phyloP scores from a whole-genome alignment of 1,139 yeast genomes.

The Saccharomyces hybrid region DNA sequence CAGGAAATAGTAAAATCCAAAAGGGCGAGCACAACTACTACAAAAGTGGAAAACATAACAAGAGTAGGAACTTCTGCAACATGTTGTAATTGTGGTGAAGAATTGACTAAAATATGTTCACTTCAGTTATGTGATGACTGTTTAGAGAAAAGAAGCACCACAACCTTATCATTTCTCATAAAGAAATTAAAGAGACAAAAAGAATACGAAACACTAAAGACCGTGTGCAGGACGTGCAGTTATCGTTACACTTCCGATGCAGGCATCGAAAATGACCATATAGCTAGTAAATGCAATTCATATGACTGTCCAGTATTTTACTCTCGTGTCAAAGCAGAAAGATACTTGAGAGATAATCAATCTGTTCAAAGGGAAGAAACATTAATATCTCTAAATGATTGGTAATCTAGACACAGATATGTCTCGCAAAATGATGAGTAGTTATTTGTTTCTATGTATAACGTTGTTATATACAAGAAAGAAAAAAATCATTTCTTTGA shows the following conservation, averaged over 20 bases:
- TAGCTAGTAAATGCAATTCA: slow-evolving; percentile 30
- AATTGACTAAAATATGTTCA: slow-evolving; percentile 11
- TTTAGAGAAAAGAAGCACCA: slow-evolving; percentile 20
- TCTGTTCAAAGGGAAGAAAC: slow-evolving; percentile 3
- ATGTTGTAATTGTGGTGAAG: slow-evolving; percentile 14
- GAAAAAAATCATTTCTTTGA: background rate
- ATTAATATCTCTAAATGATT: slow-evolving; percentile 11
- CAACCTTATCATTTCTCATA: slow-evolving; percentile 21
- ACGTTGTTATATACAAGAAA: background rate
- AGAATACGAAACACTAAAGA: slow-evolving; percentile 16
- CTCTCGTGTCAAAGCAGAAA: slow-evolving; percentile 24
- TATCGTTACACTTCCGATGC: slow-evolving; percentile 22
- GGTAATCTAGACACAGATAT: slow-evolving; percentile 7
- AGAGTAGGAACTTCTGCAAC: background rate
- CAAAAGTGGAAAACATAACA: background rate
- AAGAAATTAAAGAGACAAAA: slow-evolving; percentile 17
- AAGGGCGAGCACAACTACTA: slow-evolving; percentile 11
- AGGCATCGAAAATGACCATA: slow-evolving; percentile 13
- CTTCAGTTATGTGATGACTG: slow-evolving; percentile 35
- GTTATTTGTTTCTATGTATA: background rate
- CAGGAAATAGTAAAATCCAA: slow-evolving; percentile 51
- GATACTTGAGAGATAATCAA: slow-evolving; percentile 6
- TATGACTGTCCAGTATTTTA: slow-evolving; percentile 37
- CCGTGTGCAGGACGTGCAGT: slow-evolving; percentile 31
- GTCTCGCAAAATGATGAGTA: background rate